Percentiles rank a stretch among this genome's conserved stretches.
These are phyloP conservation scores for Colletotrichum eremochloae DNA, from an alignment of 2,329 filamentous ascomycete species.

Conservation along the genomic window DNA sequence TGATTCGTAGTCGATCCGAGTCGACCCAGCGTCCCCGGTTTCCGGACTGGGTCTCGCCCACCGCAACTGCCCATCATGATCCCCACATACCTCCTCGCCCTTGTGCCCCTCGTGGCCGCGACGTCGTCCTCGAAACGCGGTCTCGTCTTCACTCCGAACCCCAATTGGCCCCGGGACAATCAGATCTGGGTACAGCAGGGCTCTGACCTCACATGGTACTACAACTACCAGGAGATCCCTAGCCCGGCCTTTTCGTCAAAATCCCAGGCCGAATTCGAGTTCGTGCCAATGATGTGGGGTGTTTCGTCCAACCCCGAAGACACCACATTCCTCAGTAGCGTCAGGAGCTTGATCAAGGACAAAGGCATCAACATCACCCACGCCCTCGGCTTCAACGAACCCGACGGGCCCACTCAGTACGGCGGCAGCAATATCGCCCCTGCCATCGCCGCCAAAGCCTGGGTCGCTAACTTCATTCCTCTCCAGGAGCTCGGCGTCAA, in stretches of 20 bases:
- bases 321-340: slow-evolving; percentile 71
- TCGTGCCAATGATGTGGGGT: slow-evolving; percentile 87
- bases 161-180: slow-evolving; percentile 71
- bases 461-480: slow-evolving; percentile 80
- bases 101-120: slow-evolving; percentile 47
- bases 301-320: slow-evolving; percentile 61
- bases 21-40: slow-evolving; percentile 12
- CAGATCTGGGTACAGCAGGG: slow-evolving; percentile 70
- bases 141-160: slow-evolving; percentile 75
- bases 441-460: slow-evolving; percentile 72
- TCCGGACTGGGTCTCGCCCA: slow-evolving; percentile 30
- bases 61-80: slow-evolving; percentile 29
- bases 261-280: slow-evolving; percentile 72
- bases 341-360: slow-evolving; percentile 66
- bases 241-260: slow-evolving; percentile 63
- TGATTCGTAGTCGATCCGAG: not conserved
- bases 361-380: slow-evolving; percentile 72
- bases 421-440: slow-evolving; percentile 76
- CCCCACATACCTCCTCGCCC: slow-evolving; percentile 43
- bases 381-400: slow-evolving; percentile 85
- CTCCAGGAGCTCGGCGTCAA: slow-evolving; percentile 74
- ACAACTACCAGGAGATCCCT: slow-evolving; percentile 78
- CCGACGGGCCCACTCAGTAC: slow-evolving; percentile 67
- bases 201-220: slow-evolving; percentile 83
- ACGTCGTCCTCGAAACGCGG: slow-evolving; percentile 74